Base-by-base conservation (phyloP, 768 basidiomycete genomes). In the Rubroboletus pulcherrimus region DNA sequence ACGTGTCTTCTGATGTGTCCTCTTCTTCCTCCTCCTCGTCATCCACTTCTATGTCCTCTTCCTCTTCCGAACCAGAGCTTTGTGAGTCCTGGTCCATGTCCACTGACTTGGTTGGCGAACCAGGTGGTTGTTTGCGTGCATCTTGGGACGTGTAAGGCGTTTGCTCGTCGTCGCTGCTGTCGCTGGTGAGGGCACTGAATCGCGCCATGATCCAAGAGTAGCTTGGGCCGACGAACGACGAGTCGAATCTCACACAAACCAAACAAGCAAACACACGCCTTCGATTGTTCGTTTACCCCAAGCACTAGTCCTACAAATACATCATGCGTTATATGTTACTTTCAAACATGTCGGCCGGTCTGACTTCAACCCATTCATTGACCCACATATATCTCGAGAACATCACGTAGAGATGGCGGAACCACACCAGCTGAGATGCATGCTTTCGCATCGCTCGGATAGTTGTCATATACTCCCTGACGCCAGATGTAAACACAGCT, bases 321-420 rank as follows among this genome's bases (percentile, higher is more conserved):
- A 38, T 47, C 34, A 10, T 19, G 19, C 8, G 1, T 42, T 37
- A 54, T 21, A 40, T 10, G 1, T 12, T 46, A 38, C 47, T 38
- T 49, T 46, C 41, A 31, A 50, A 33, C 17, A 46, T 7, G 15
- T 57, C 53, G 24, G 45, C 26, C 10, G 61, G 30, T 31, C 35
- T 12, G 26, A 89, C 63, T 66, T 85, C 80, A 2, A 77, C 75
- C 82, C 91, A 91, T 59, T 90, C 86, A 59, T 94, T 94, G 29
- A 90, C 82, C 93, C 94, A 96, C 91, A 96, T 89, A 66, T 94
- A 93, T 54, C 87, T 79, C 17, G 91, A 93, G 66, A 87, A 90
- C 21, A 72, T 59, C 38, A 95, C 77, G 66, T 93, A 90, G 53
- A 94, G 73, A 82, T 88, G 92, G 40, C 94, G 81, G 75, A 93